Evolutionary conservation across 176 grass and related monocot genomes (phyloP), one percentile per base, ranked within the genome.

Genomic region (Otatea glauca): DNA sequence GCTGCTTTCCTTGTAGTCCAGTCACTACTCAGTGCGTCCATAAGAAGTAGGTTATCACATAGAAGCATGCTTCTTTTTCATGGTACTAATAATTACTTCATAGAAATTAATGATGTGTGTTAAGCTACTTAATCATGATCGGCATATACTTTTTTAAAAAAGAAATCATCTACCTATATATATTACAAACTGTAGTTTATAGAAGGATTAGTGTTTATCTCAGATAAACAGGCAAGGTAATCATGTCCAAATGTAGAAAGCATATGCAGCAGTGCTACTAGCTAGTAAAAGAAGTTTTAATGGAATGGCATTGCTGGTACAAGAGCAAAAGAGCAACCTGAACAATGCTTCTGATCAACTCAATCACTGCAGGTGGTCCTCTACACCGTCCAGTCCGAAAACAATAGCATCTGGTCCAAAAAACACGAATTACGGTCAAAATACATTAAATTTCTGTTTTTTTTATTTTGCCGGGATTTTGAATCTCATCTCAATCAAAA

Each of bases 331-430:
- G 65, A 7, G 21, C 20, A 60, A 98, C 96, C 96, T 98, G 93
- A 89, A 98, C 66, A 79, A 98, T 96, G 80, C 96, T 98, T 89
- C 96, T 92, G 67, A 98, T 89, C 88, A 98, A 74, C 71, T 98
- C 96, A 71, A 98, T 92, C 23, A 93, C 73, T 4, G 96, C 93
- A 7, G 96, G 88, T n/a, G n/a, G n/a, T n/a, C n/a, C n/a, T n/a
- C n/a, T n/a, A n/a, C n/a, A n/a, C n/a, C n/a, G n/a, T n/a, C n/a
- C n/a, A n/a, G n/a, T n/a, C n/a, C n/a, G n/a, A n/a, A n/a, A n/a
- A n/a, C n/a, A n/a, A n/a, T n/a, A n/a, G n/a, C n/a, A n/a, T n/a
- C n/a, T n/a, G n/a, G n/a, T n/a, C n/a, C n/a, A n/a, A n/a, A n/a
- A n/a, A n/a, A n/a, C n/a, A n/a, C n/a, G n/a, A n/a, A n/a, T n/a